Conservation (phyloP, 1,284 basidiomycete species). For the Neolentinus lepideus region DNA sequence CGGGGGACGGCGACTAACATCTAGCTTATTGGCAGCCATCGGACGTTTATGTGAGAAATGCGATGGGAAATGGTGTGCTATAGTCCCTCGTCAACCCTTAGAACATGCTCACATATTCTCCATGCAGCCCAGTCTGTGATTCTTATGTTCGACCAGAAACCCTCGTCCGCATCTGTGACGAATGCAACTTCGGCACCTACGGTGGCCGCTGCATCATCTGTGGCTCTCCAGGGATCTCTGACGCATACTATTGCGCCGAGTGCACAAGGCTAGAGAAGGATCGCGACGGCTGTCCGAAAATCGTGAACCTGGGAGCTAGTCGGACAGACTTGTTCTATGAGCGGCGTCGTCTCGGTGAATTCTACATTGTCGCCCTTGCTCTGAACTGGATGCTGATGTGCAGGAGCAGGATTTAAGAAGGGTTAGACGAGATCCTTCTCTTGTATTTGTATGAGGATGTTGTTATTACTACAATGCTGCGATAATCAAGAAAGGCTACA, state of each 20-base stretch:
- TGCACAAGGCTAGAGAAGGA: conserved; percentile 97
- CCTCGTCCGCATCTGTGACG: conserved; percentile 96
- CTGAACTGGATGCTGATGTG: no score
- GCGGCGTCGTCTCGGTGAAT: conserved; percentile 63
- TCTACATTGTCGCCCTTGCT: conserved; percentile 1
- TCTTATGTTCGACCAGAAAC: conserved; percentile 99
- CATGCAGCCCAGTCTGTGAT: conserved; percentile 91
- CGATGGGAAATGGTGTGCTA: conserved; percentile 92
- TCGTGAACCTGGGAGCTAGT: conserved; percentile 91
- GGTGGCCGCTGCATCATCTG: conserved; percentile 98
- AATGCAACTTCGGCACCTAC: conserved; percentile 98
- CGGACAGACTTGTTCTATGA: conserved; percentile 89
- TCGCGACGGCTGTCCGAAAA: conserved; percentile 97
- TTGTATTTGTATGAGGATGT: not conserved
- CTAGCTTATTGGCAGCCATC: conserved; percentile 59
- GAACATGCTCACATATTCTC: not conserved
- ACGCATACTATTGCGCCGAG: conserved; percentile 96
- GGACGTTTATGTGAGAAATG: conserved; percentile 98
- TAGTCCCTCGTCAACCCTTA: not conserved
- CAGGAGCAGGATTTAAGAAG: conserved; percentile 65
- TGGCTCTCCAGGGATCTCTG: conserved; percentile 90
- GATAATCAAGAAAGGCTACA: not conserved
- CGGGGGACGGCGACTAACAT: not conserved
- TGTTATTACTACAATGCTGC: not conserved
- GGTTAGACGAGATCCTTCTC: conserved; percentile 33